Percentiles rank a stretch among this genome's conserved stretches.
Evolutionary conservation across 306 rosid species (phyloP).

Genomic region (Vachellia pachyceras): DNA sequence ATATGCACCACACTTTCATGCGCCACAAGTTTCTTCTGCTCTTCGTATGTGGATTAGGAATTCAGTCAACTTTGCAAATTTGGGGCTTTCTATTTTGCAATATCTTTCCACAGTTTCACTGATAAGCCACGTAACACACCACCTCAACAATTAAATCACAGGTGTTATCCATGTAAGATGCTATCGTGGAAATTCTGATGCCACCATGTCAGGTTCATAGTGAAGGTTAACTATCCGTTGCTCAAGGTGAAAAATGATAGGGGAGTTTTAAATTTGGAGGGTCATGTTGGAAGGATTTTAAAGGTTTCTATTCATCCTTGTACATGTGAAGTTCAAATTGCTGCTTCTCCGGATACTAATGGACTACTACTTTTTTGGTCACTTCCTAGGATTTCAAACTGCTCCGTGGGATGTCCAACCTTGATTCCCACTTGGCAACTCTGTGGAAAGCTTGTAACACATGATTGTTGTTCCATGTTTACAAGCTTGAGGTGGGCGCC

Average conservation of each 20-base stretch:
- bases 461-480: constrained; percentile 70
- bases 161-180: too few relatives aligned
- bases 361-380: constrained; percentile 94
- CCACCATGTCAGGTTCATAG: too few relatives aligned
- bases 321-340: constrained; percentile 67
- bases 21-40: too few relatives aligned
- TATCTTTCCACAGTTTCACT: too few relatives aligned
- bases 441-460: constrained; percentile 81
- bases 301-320: constrained; percentile 80
- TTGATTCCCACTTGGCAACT: constrained; percentile 79
- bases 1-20: too few relatives aligned
- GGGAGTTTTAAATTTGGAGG: constrained; percentile 73
- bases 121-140: too few relatives aligned
- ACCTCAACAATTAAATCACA: too few relatives aligned
- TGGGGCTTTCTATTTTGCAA: too few relatives aligned
- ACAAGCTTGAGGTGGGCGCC: constrained; percentile 94
- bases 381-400: constrained; percentile 68
- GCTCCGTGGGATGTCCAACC: constrained; percentile 66
- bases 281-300: constrained; percentile 78
- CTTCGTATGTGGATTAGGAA: too few relatives aligned
- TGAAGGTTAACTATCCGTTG: too few relatives aligned
- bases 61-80: too few relatives aligned
- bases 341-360: constrained; percentile 86
- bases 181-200: too few relatives aligned
- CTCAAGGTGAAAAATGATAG: not conserved